Base-by-base conservation (phyloP, 805 yeast genomes). In the Suhomyces canberraensis region DNA sequence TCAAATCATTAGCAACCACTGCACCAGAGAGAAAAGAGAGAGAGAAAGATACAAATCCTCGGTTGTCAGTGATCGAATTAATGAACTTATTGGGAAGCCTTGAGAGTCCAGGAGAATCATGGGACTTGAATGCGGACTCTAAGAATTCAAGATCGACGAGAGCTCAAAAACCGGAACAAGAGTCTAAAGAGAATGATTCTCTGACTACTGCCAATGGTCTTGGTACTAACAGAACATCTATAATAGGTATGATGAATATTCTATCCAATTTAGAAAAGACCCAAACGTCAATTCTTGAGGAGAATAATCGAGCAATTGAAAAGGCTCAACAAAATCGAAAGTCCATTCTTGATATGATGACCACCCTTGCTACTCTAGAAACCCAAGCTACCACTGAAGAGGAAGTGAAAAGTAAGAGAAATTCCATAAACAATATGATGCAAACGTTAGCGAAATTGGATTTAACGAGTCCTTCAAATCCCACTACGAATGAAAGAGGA, bases 321-420 rank as follows among this genome's bases (percentile, higher is more conserved):
- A 33, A 40, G 20, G 42, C 41, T 9, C 42, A 46, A 14, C 42
- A 38, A 22, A 59, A 56, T 19, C 42, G 67, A 16, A 50, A 50
- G 26, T 60, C 67, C 1, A 52, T 61, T 3, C 44, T 47, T 21
- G 63, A 61, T 33, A 60, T 63, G 61, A 60, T 63, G 66, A 36
- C 47, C 3, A 46, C 56, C 0, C 42, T 63, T 26, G 55, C 56
- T 4, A 38, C 31, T 8, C 31, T 53, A 9, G 56, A 52, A 30
- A 35, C 37, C 11, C 17, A 22, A 8, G 11, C 35, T 3, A 16
- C 19, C 8, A 17, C 31, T 4, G 28, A 16, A 16, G 30, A 17
- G 9, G 40, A 29, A 20, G 27, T 31, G 3, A 40, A 33, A 21
- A 33, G 39, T 13, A 44, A 44, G 33, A 29, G 55, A 16, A 45